Evolutionary conservation across 495 filamentous ascomycete genomes (phyloP), one percentile per base, ranked within the genome.

Genomic region (Xylaria curta): DNA sequence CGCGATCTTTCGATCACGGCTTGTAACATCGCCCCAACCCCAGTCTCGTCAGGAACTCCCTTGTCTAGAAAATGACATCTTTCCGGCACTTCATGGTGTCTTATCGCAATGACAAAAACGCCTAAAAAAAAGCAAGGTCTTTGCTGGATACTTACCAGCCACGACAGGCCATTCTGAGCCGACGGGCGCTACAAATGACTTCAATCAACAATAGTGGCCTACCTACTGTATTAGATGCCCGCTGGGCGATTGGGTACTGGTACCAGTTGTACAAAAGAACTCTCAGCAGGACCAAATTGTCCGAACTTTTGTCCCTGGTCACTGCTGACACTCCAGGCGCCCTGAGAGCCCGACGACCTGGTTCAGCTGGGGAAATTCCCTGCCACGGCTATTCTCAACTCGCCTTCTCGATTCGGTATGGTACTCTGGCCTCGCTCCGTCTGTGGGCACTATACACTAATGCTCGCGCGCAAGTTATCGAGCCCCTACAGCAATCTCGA

Each of bases 291-390:
- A 58, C 53, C 56, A 36, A 46, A 60, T 0, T 21, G 66, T 26
- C 38, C n/a, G 33, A 31, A 59, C 31, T 24, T 31, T 40, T 21
- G n/a, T 26, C 53, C 51, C 42, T 62, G 58, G 58, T 59, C 44
- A 31, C 54, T 63, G 42, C 68, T 66, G 28, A 54, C 65, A n/a
- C 31, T 36, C 49, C 33, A 21, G 47, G 24, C 26, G 47, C 36
- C 59, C 47, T 51, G 47, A 31, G 65, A 46, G 68, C 68, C 68
- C 68, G 56, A 70, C 42, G 47, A 62, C 46, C 28, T 70, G 68
- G 68, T 53, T 70, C 46, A 70, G 68, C 68, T 70, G 46, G 59
- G 56, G 59, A 64, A 64, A n/a, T 17, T 3, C 46, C 56, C 60
- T 53, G 59, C 46, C 4, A 59, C 5, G 38, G 31, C n/a, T 19